phyloP scores from a whole-genome alignment of 768 basidiomycete species.

The Baorangia bicolor region DNA sequence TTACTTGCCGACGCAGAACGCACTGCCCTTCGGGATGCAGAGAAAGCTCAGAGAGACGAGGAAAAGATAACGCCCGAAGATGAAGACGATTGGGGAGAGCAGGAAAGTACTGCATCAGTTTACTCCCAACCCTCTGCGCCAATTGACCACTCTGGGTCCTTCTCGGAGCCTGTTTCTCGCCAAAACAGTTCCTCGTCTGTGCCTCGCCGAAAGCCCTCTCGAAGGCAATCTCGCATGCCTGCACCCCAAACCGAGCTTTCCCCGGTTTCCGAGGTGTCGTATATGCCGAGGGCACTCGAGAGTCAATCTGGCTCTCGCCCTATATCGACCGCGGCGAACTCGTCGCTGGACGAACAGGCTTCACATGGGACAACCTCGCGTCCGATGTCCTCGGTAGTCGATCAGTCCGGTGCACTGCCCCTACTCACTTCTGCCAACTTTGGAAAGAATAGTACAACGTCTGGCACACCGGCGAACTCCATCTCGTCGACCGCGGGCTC shows the following conservation, averaged over 20 bases:
- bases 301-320: neutral
- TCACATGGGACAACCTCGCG: constrained; percentile 12
- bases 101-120: constrained; percentile 8
- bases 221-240: neutral
- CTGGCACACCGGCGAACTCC: constrained; percentile 17
- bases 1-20: constrained; percentile 18
- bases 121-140: constrained; percentile 29
- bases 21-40: constrained; percentile 14
- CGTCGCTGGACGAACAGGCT: constrained; percentile 5
- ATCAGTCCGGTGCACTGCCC: constrained; percentile 6
- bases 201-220: constrained; percentile 12
- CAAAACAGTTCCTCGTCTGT: neutral
- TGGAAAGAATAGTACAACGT: constrained; percentile 21
- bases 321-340: neutral
- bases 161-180: constrained; percentile 2
- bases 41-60: neutral
- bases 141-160: constrained; percentile 8
- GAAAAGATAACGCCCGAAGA: neutral
- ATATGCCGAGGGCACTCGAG: neutral
- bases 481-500: constrained; percentile 12
- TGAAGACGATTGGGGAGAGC: constrained; percentile 1
- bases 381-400: constrained; percentile 7
- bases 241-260: constrained; percentile 5
- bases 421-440: constrained; percentile 29
- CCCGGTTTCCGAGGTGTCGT: constrained; percentile 21